Evolutionary conservation across 352 stramenopile genomes (phyloP).

Genomic region (Phytopythium montanum): DNA sequence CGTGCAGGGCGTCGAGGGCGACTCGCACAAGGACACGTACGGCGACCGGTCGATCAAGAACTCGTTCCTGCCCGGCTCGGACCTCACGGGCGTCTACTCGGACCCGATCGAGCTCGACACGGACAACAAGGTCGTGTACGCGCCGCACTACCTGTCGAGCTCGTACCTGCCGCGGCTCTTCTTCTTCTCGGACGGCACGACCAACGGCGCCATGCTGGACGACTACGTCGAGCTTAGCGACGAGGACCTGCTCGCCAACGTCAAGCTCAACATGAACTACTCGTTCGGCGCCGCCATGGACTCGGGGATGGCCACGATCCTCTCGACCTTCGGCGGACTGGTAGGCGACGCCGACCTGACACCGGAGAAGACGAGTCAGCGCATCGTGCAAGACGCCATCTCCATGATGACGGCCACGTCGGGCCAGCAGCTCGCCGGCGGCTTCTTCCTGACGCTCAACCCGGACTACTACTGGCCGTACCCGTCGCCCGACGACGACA

Average conservation of each 20-base stretch:
- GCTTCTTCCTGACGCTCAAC: slow-evolving; percentile 83
- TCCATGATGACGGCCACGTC: slow-evolving; percentile 50
- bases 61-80: slow-evolving; percentile 63
- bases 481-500: slow-evolving; percentile 57
- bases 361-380: slow-evolving; percentile 61
- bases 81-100: slow-evolving; percentile 44
- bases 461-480: slow-evolving; percentile 76
- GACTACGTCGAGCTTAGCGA: slow-evolving; percentile 62
- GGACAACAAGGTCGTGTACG: slow-evolving; percentile 77
- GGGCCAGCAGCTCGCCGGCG: slow-evolving; percentile 51
- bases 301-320: slow-evolving; percentile 57
- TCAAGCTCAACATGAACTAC: slow-evolving; percentile 77
- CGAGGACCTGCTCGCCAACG: slow-evolving; percentile 51
- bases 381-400: slow-evolving; percentile 62
- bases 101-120: slow-evolving; percentile 54
- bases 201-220: slow-evolving; percentile 51
- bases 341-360: slow-evolving; percentile 53
- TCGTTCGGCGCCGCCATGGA: slow-evolving; percentile 68
- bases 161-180: slow-evolving; percentile 57
- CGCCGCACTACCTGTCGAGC: slow-evolving; percentile 74
- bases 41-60: slow-evolving; percentile 53
- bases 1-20: slow-evolving; percentile 64
- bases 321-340: slow-evolving; percentile 84
- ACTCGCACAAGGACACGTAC: slow-evolving; percentile 67
- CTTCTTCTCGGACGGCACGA: slow-evolving; percentile 56